These are phyloP conservation scores for Candida ipomoeae DNA, from an alignment of 805 yeast species.

Conservation along the genomic window DNA sequence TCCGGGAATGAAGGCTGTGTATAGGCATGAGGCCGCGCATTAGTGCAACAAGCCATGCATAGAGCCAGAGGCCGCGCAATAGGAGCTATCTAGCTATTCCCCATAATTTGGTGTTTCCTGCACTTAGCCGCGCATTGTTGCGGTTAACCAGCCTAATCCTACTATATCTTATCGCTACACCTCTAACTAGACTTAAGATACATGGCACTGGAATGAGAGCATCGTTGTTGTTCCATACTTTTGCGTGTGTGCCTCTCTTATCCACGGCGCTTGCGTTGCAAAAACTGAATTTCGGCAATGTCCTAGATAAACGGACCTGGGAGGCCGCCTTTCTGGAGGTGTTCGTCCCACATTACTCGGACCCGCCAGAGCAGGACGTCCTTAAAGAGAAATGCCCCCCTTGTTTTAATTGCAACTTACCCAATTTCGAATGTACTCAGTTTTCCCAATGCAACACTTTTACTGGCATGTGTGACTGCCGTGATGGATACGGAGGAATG, in stretches of 20 bases:
- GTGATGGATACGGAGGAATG: slow-evolving; percentile 88
- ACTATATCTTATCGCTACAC: background rate
- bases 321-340: slow-evolving; percentile 4
- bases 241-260: background rate
- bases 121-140: slow-evolving; percentile 4
- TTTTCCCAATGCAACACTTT: slow-evolving; percentile 82
- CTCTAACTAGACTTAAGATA: background rate
- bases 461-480: slow-evolving; percentile 90
- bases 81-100: background rate
- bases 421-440: slow-evolving; percentile 86
- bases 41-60: too few relatives aligned
- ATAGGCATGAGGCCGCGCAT: too few relatives aligned
- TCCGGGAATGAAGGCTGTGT: background rate
- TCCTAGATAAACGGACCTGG: slow-evolving; percentile 5
- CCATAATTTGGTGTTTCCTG: slow-evolving; percentile 2
- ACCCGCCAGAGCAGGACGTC: background rate
- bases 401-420: slow-evolving; percentile 91
- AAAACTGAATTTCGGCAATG: background rate
- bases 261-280: background rate
- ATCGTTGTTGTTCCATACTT: background rate
- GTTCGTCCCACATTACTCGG: slow-evolving; percentile 3
- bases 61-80: background rate
- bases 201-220: slow-evolving; percentile 3
- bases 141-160: background rate
- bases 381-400: slow-evolving; percentile 58